phyloP scores from a whole-genome alignment of 176 grass and related monocot species.

The Carex myosuroides region DNA sequence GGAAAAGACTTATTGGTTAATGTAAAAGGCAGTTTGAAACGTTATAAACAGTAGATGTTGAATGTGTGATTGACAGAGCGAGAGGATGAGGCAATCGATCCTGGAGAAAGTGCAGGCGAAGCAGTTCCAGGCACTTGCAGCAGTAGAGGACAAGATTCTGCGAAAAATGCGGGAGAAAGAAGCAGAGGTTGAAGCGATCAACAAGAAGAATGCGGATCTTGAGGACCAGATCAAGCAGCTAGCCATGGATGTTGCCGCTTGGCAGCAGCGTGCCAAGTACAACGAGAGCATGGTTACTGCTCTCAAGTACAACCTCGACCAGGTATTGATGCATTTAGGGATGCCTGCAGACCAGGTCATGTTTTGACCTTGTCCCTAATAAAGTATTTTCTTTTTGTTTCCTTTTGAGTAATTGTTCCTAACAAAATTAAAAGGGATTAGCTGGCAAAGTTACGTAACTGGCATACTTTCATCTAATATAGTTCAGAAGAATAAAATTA shows the following conservation, averaged over 20 bases:
- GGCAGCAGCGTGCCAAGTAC: slow-evolving; percentile 97
- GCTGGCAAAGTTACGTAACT: neutral
- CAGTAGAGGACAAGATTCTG: slow-evolving; percentile 84
- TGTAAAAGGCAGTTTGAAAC: neutral
- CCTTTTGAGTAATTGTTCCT: neutral
- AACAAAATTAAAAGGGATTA: neutral
- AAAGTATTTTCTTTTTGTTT: neutral
- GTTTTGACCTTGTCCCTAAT: neutral
- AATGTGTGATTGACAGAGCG: slow-evolving; percentile 50
- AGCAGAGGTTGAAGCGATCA: slow-evolving; percentile 69
- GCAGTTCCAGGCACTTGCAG: slow-evolving; percentile 78
- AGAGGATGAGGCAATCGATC: slow-evolving; percentile 83
- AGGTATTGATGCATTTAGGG: slow-evolving; percentile 30
- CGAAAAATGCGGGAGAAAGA: slow-evolving; percentile 89
- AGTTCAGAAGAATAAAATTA: neutral
- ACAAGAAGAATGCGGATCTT: slow-evolving; percentile 77
- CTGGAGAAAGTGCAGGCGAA: slow-evolving; percentile 90
- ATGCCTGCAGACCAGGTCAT: neutral
- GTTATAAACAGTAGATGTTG: neutral
- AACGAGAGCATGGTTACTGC: slow-evolving; percentile 93
- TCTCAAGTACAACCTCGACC: slow-evolving; percentile 90
- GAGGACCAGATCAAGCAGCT: slow-evolving; percentile 92
- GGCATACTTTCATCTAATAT: neutral
- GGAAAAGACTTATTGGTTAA: neutral
- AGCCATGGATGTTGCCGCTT: slow-evolving; percentile 67